These are phyloP conservation scores for Pleurozium schreberi DNA, from an alignment of 225 moss, liverwort and hornwort species.

Conservation along the genomic window DNA sequence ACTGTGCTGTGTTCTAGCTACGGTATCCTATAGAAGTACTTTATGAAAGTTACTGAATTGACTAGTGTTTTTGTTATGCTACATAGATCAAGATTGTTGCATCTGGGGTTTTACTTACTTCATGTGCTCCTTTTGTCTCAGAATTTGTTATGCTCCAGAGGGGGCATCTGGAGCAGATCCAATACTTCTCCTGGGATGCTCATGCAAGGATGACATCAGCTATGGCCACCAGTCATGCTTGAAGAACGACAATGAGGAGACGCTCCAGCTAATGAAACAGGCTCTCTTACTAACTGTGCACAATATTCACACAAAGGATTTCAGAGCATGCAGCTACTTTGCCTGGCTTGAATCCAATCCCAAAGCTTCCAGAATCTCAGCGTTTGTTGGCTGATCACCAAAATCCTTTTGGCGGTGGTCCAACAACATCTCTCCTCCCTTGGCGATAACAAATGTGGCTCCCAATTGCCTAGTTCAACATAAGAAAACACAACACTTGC, in stretches of 20 bases:
- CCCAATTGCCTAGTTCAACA: constrained; percentile 60
- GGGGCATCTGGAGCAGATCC: background rate
- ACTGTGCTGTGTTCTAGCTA: too few species aligned
- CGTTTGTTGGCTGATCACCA: constrained; percentile 70
- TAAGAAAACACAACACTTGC: background rate
- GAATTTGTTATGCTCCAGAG: background rate
- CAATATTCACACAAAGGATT: background rate
- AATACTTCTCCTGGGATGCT: background rate
- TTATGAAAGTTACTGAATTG: too few species aligned
- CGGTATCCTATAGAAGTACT: too few species aligned
- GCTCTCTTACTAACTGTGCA: background rate
- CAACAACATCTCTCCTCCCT: constrained; percentile 60
- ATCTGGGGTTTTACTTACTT: too few species aligned
- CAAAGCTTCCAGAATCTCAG: constrained; percentile 52
- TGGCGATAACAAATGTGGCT: constrained; percentile 80
- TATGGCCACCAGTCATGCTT: background rate
- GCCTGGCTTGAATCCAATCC: constrained; percentile 34
- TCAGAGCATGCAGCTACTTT: background rate
- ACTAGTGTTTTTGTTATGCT: too few species aligned
- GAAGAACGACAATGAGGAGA: background rate
- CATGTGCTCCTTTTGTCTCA: background rate
- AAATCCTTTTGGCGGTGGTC: constrained; percentile 76
- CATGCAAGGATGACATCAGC: background rate
- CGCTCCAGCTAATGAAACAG: background rate
- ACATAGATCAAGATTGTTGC: too few species aligned